Evolutionary conservation across 2,329 filamentous ascomycete genomes (phyloP).

Genomic region (Fusarium musae): DNA sequence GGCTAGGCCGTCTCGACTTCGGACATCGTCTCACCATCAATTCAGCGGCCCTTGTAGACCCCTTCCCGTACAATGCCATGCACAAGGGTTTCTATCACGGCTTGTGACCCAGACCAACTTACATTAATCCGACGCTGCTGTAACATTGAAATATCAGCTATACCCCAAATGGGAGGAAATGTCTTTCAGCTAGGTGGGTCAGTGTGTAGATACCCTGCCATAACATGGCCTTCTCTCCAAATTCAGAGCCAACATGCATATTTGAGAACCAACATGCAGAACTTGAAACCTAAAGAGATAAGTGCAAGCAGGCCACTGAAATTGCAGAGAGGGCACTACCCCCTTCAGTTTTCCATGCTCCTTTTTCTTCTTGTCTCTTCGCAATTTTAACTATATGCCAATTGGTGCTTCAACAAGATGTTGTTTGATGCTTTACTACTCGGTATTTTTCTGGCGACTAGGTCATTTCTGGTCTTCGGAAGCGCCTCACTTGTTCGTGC

Average conservation of each 20-base stretch:
- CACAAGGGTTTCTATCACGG: not conserved
- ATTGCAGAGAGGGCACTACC: not conserved
- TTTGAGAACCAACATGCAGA: not conserved
- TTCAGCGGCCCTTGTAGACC: rapidly evolving
- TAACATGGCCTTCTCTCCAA: not conserved
- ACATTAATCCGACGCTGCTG: not conserved
- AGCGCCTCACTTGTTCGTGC: not conserved
- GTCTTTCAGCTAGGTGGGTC: not conserved
- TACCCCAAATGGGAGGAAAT: not conserved
- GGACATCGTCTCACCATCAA: not conserved
- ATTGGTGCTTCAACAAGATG: not conserved
- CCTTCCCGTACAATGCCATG: rapidly evolving
- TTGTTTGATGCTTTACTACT: not conserved
- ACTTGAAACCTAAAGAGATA: not conserved
- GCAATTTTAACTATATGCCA: not conserved
- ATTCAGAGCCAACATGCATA: not conserved
- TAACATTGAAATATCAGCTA: not conserved
- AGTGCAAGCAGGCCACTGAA: too few species aligned
- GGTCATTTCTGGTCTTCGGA: rapidly evolving
- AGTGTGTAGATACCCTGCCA: not conserved
- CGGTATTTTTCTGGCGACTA: rapidly evolving
- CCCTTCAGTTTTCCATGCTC: rapidly evolving
- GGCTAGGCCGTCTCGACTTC: rapidly evolving
- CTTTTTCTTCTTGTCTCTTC: not conserved
- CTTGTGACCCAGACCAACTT: rapidly evolving